A percentile compares a stretch with the other conserved stretches of the same genome.
Conservation (phyloP, 2,329 filamentous ascomycete species). For the Colletotrichum sp. region DNA sequence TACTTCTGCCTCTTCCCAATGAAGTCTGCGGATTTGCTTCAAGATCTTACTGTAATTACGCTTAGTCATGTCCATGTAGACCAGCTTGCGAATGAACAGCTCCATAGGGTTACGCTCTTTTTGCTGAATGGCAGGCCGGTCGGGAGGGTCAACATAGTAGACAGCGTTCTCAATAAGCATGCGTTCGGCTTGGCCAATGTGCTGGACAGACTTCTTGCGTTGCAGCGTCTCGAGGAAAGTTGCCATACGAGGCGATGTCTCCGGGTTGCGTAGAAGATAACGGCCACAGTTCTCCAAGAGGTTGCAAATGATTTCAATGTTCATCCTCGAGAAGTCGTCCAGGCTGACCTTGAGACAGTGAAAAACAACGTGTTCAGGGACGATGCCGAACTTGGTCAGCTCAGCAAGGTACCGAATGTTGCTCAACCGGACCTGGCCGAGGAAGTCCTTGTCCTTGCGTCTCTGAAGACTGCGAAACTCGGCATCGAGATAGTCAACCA, state of each 20-base stretch:
- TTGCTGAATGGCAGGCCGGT: constrained; percentile 91
- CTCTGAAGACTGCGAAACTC: constrained; percentile 96
- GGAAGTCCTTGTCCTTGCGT: constrained; percentile 96
- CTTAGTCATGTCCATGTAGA: constrained; percentile 94
- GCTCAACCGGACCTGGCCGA: constrained; percentile 89
- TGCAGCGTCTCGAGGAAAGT: constrained; percentile 95
- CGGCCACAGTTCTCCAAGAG: constrained; percentile 95
- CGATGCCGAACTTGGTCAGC: constrained; percentile 96
- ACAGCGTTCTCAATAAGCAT: constrained; percentile 99
- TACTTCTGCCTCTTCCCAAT: constrained; percentile 94
- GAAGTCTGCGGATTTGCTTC: constrained; percentile 92
- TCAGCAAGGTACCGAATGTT: constrained; percentile 98
- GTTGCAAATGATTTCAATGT: constrained; percentile 98
- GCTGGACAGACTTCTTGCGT: constrained; percentile 93
- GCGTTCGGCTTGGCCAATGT: constrained; percentile 92
- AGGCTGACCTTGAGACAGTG: constrained; percentile 97
- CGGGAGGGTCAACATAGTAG: constrained; percentile 96
- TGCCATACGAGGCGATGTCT: constrained; percentile 90
- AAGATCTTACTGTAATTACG: constrained; percentile 92
- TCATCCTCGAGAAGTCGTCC: constrained; percentile 98
- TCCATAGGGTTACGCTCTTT: constrained; percentile 96
- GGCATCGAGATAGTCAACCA: constrained; percentile 92
- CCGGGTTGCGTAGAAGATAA: constrained; percentile 89
- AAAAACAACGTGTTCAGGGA: constrained; percentile 98
- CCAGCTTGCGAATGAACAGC: constrained; percentile 87